Percentiles rank a stretch among this genome's conserved stretches.
Conservation (phyloP, 768 basidiomycete species). For the Suillus spraguei region DNA sequence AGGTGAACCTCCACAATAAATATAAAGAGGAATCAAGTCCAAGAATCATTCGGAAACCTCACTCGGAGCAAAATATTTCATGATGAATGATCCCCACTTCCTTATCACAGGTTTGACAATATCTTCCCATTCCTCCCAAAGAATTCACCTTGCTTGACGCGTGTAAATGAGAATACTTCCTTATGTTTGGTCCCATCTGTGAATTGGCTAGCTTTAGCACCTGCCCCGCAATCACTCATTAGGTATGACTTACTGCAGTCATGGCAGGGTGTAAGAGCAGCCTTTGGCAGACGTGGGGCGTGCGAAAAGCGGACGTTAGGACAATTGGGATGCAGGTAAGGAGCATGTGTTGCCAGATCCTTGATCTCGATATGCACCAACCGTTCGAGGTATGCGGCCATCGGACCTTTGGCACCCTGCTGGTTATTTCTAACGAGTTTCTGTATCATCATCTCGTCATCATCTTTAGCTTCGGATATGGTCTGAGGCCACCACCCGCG, state of each 20-base stretch:
- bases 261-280: conserved; percentile 31
- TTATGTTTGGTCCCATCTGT: conserved; percentile 62
- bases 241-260: conserved; percentile 52
- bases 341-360: conserved; percentile 59
- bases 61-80: conserved; percentile 25
- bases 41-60: neutral
- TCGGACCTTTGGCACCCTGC: conserved; percentile 60
- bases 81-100: conserved; percentile 73
- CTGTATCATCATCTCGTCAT: conserved; percentile 38
- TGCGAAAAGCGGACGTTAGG: conserved; percentile 38
- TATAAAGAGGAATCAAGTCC: neutral
- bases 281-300: conserved; percentile 18
- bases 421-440: conserved; percentile 66
- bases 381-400: conserved; percentile 74
- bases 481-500: conserved; percentile 75
- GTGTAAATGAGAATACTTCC: conserved; percentile 78
- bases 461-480: conserved; percentile 39
- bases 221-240: conserved; percentile 21
- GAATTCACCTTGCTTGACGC: conserved; percentile 52
- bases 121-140: conserved; percentile 73
- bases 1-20: neutral
- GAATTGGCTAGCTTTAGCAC: conserved; percentile 6
- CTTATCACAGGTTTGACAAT: conserved; percentile 77
- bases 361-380: conserved; percentile 80
- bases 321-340: conserved; percentile 61